Evolutionary conservation across 1,284 basidiomycete species (phyloP).

Genomic region (Rhodotorula mucilaginosa): DNA sequence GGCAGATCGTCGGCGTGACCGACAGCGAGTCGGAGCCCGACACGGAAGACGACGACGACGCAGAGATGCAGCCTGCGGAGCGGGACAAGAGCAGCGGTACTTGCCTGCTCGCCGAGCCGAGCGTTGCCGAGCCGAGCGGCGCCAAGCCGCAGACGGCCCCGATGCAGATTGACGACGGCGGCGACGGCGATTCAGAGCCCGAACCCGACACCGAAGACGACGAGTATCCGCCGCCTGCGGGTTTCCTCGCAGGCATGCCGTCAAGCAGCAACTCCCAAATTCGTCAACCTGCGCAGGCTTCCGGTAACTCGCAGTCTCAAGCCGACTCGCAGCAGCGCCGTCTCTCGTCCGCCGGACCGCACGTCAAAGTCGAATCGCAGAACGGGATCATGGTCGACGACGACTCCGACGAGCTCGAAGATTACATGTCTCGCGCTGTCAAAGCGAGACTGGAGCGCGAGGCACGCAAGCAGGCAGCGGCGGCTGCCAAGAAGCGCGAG

Average conservation of each 20-base stretch:
- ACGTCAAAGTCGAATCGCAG: slow-evolving; percentile 11
- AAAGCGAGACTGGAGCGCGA: too few relatives aligned
- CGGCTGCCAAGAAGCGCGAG: neutral
- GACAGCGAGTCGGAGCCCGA: slow-evolving; percentile 11
- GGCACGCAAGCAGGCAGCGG: neutral
- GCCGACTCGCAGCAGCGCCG: neutral
- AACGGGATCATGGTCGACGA: neutral
- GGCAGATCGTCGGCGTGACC: neutral
- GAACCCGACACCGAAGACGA: slow-evolving; percentile 28
- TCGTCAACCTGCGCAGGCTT: neutral
- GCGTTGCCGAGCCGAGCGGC: too few relatives aligned
- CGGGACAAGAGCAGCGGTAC: neutral
- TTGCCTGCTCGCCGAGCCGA: too few relatives aligned
- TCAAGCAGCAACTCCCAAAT: neutral
- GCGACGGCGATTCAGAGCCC: slow-evolving; percentile 21
- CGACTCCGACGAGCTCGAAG: neutral
- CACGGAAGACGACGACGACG: slow-evolving; percentile 9
- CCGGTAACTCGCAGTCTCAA: neutral
- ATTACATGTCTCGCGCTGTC: neutral
- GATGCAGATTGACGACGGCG: neutral
- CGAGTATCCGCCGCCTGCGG: too few relatives aligned
- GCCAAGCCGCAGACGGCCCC: neutral
- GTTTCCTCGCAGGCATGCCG: neutral
- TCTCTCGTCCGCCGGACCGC: neutral
- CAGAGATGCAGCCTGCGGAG: neutral